Base-by-base conservation (phyloP, 352 stramenopile species). In the Phytophthora sojae region DNA sequence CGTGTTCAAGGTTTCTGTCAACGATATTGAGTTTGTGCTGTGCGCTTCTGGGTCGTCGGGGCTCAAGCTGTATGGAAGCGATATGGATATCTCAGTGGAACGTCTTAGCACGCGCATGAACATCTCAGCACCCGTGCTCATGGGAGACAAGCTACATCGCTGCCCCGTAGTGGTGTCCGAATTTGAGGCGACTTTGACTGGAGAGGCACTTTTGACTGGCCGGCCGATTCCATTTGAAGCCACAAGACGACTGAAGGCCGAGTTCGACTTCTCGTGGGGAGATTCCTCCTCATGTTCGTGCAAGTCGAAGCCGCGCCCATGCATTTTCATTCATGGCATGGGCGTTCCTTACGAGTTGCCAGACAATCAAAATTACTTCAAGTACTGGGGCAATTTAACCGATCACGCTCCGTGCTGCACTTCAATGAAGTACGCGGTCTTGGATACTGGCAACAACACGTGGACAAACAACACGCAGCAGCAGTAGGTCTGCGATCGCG, bases 331-430 rank as follows among this genome's bases (percentile, higher is more conserved):
- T 26, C 45, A 52, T n/a, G 45, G 45, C 21, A 52, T 52, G 45
- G 45, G 45, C 7, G 21, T 52, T 6, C n/a, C 1, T 7, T 29
- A 9, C 5, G 45, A 52, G 45, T 14, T 17, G 15, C 19, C 45
- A 3, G 21, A 14, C 45, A 52, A 52, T 7, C 7, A 29, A 1
- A 19, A 52, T n/a, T 52, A 19, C 2, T 52, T 52, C 8, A 29
- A 63, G 15, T 73, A 73, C 23, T 73, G 66, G 66, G 62, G 67
- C 3, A 64, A 70, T 30, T 60, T 73, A 30, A 73, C 59, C 12
- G 66, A 53, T 17, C 66, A 73, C 17, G 55, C 66, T 0, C 66
- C 66, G 17, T 73, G 66, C 25, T 73, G 66, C 25, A 64, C 66
- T 23, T 61, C 59, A 5, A 64, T 68, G 6, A 68, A 69, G 53